Evolutionary conservation across 1,284 basidiomycete genomes (phyloP).

Genomic region (Ganoderma sinense): DNA sequence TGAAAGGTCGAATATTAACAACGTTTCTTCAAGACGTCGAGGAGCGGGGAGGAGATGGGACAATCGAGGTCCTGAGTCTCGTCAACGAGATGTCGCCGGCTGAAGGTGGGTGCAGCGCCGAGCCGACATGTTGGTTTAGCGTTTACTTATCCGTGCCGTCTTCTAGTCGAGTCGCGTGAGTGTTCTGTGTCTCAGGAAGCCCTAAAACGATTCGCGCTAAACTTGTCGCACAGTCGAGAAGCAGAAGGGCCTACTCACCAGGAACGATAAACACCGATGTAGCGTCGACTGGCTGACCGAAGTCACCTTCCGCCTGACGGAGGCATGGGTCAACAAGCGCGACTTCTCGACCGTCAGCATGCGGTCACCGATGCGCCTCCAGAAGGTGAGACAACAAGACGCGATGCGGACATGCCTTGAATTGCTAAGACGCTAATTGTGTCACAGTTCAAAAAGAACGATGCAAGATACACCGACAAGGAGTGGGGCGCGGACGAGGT

Average conservation of each 20-base stretch:
- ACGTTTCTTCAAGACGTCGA: constrained; percentile 39
- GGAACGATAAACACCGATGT: constrained; percentile 54
- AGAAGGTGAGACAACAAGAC: constrained; percentile 57
- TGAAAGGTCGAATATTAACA: background rate
- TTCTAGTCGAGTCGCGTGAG: constrained; percentile 31
- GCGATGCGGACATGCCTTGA: background rate
- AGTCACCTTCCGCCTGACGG: constrained; percentile 70
- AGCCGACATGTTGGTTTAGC: constrained; percentile 10
- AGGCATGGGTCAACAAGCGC: constrained; percentile 61
- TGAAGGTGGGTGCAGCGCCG: constrained; percentile 57
- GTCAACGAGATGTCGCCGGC: constrained; percentile 67
- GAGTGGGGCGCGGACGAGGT: constrained; percentile 79
- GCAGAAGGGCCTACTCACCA: constrained; percentile 59
- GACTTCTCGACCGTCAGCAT: constrained; percentile 68
- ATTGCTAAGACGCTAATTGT: background rate
- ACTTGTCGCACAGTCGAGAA: constrained; percentile 60
- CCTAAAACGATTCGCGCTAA: background rate
- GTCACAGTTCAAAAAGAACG: constrained; percentile 75
- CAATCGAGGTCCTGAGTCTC: constrained; percentile 73
- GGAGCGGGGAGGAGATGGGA: constrained; percentile 79
- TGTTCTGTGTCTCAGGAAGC: background rate
- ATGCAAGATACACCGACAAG: constrained; percentile 70
- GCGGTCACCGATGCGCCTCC: constrained; percentile 59
- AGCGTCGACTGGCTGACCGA: constrained; percentile 85
- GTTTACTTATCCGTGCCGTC: constrained; percentile 23